These are phyloP conservation scores for Bacterosira constricta DNA, from an alignment of 108 stramenopile genomes.

Conservation along the genomic window DNA sequence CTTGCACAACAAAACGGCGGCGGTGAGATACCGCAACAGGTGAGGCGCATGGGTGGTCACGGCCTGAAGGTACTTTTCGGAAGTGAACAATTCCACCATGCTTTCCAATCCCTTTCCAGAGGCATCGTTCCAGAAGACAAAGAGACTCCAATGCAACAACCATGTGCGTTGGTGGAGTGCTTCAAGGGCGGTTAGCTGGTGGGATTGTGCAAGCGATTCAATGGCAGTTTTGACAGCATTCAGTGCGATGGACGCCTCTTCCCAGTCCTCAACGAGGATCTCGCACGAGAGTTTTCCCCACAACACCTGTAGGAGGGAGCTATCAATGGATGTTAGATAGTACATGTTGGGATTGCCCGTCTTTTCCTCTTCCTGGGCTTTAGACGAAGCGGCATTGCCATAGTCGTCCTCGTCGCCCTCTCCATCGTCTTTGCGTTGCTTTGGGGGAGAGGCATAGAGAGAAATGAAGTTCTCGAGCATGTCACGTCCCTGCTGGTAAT, in stretches of 20 bases:
- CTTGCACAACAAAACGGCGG: slow-evolving; percentile 95
- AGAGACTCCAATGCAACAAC: slow-evolving; percentile 98
- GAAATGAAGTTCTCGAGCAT: slow-evolving; percentile 89
- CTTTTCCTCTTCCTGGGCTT: slow-evolving; percentile 53
- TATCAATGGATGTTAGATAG: slow-evolving; percentile 70
- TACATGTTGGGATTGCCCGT: slow-evolving; percentile 82
- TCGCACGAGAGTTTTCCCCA: slow-evolving; percentile 94
- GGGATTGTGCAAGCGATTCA: slow-evolving; percentile 67
- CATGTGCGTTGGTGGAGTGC: slow-evolving; percentile 97
- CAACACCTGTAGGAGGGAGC: slow-evolving; percentile 75
- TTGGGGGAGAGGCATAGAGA: slow-evolving; percentile 74
- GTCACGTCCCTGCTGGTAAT: slow-evolving; percentile 77
- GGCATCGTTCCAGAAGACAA: slow-evolving; percentile 97
- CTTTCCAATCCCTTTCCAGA: slow-evolving; percentile 81
- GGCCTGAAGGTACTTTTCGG: slow-evolving; percentile 94
- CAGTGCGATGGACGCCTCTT: slow-evolving; percentile 82
- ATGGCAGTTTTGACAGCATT: slow-evolving; percentile 84
- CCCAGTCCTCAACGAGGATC: slow-evolving; percentile 92
- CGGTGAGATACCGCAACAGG: slow-evolving; percentile 96
- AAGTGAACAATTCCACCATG: slow-evolving; percentile 86
- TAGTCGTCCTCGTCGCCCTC: slow-evolving; percentile 68
- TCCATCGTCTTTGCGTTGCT: slow-evolving; percentile 45
- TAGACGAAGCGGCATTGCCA: slow-evolving; percentile 19
- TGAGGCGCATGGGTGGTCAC: slow-evolving; percentile 99
- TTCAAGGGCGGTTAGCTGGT: slow-evolving; percentile 75